phyloP scores from a whole-genome alignment of 78 protist species.

The Dictyostelium brefeldianum region DNA sequence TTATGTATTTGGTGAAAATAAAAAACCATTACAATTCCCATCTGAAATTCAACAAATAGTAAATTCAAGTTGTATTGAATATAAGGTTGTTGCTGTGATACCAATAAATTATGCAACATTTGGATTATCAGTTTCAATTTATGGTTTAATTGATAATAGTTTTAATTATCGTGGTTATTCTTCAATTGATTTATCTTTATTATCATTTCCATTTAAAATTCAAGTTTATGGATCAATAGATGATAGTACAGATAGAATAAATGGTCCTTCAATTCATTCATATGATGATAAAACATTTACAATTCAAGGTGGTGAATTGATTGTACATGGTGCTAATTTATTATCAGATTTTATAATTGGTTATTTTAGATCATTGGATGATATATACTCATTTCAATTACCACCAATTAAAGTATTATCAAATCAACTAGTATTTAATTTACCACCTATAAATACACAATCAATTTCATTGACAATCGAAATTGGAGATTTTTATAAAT shows the following conservation, averaged over 20 bases:
- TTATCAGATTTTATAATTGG: constrained; percentile 9
- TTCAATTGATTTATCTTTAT: neutral
- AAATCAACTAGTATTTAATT: neutral
- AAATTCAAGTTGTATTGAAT: constrained; percentile 4
- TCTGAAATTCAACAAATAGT: neutral
- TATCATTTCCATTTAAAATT: neutral
- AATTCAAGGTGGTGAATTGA: constrained; percentile 9
- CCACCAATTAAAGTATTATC: neutral
- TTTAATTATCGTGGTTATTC: constrained; percentile 12
- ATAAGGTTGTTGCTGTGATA: neutral
- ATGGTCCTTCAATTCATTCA: neutral
- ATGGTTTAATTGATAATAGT: neutral
- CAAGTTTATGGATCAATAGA: neutral
- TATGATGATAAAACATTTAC: constrained; percentile 11
- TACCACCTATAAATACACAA: neutral
- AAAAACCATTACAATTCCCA: neutral
- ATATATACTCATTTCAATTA: neutral
- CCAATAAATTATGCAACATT: constrained; percentile 1
- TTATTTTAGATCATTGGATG: neutral
- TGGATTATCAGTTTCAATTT: neutral
- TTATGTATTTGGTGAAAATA: constrained; percentile 4
- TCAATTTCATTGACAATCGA: neutral
- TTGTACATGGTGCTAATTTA: neutral
- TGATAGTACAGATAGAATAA: neutral
- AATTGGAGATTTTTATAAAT: neutral